Evolutionary conservation across 2,329 filamentous ascomycete genomes (phyloP), one percentile per base, ranked within the genome.

Genomic region (Pseudocercospora musae): DNA sequence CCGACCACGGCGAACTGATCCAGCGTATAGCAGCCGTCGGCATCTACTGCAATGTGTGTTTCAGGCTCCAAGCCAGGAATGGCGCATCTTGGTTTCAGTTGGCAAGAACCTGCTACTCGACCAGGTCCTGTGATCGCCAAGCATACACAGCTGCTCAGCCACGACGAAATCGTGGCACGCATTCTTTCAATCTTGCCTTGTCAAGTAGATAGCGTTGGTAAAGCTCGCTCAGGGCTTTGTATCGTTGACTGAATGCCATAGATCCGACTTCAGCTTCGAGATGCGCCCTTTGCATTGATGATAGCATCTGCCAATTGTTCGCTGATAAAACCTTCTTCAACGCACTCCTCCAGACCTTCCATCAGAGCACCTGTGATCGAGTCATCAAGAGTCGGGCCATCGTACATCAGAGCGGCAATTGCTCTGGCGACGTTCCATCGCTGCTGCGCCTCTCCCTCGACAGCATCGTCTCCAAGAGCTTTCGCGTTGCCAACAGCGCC

Each of bases 251-350:
- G 37, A n/a, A 40, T 7, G 15, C 15, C 1, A 11, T 33, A 18
- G 4, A n/a, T 40, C n/a, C 2, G 13, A n/a, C 15, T 27, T 62
- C 55, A 58, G 60, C 60, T 58, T 25, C 31, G 46, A 15, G 61
- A 63, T 25, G 42, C 46, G 15, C 29, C 33, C 49, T 63, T 44
- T 2, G 55, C 52, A 8, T 56, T 27, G 23, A 63, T 42, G 15
- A 65, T 63, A 40, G 62, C 60, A n/a, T 65, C 62, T 21, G 66
- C 66, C n/a, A 68, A 37, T 25, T 70, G 74, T 20, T 62, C 37
- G 40, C 66, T 63, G 50, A 84, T 73, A 66, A 83, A 69, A 2
- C 81, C 81, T 56, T 85, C 83, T 49, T 84, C 83, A 18, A 82
- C 77, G 76, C 83, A 81, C 50, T 82, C 80, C 62, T 80, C 78